Base-by-base conservation (phyloP, 371 early-diverging fungal genomes). In the Actinomortierella wolfii region DNA sequence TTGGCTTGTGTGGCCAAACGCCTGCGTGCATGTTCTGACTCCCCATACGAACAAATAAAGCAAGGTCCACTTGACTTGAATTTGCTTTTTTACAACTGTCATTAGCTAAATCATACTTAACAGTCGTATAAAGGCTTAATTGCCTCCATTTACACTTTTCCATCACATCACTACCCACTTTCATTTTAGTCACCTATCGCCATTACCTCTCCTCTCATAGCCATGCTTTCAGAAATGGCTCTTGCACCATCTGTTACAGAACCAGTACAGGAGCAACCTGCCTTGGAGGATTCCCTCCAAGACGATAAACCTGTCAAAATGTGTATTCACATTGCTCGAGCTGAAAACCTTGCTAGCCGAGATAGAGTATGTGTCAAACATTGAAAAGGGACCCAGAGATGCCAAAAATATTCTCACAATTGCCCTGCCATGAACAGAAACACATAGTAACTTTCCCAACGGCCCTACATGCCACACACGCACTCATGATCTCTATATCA, bases 381-480 rank as follows among this genome's bases (percentile, higher is more conserved):
- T 41, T 26, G 52, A 40, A 60, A 18, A 21, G 21, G 41, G 56
- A 18, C 20, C 47, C 21, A 8, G 42, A 2, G 13, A 29, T 56
- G n/a, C 28, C 28, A 7, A 43, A 26, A 21, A 28, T 39, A 43
- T 42, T 42, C 45, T 57, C 47, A 41, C 46, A 60, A 47, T 68
- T 66, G 76, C 65, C 76, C 23, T 56, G 70, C 29, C 56, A 59
- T 41, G 67, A 64, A 45, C 61, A 21, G 24, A 23, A 42, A 23
- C 77, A 34, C 71, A 76, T 43, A 55, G 76, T 41, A 74, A 63
- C 40, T 57, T 78, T 46, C 25, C 73, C 41, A 57, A 60, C 60
- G 71, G 68, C 20, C 67, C 61, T 78, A 78, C 77, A 74, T 56
- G 67, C 42, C n/a, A 5, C 44, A n/a, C 28, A 53, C 26, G 17